Evolutionary conservation across 164 flowering plant genomes (phyloP).

Genomic region (Brasenia schreberi): DNA sequence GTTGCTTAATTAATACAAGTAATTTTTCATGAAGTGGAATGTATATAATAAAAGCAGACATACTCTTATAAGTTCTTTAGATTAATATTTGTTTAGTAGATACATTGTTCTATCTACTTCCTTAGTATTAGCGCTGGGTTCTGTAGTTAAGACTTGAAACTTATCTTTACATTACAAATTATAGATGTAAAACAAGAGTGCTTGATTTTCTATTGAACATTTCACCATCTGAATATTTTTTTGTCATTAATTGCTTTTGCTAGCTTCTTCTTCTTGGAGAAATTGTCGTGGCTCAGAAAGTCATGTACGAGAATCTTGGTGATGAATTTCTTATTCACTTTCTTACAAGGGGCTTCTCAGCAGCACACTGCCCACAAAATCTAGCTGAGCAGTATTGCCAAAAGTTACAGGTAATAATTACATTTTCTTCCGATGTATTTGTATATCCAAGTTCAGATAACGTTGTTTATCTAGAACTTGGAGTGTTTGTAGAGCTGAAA

Average conservation of each 20-base stretch:
- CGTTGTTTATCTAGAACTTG: not conserved
- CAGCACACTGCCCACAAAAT: slow-evolving; percentile 69
- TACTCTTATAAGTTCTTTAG: too few relatives aligned
- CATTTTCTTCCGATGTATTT: not conserved
- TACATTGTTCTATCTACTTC: too few relatives aligned
- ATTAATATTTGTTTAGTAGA: too few relatives aligned
- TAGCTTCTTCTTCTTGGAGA: slow-evolving; percentile 89
- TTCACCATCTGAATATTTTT: not conserved
- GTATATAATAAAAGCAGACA: too few relatives aligned
- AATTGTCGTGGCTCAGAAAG: slow-evolving; percentile 79
- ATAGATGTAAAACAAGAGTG: too few relatives aligned
- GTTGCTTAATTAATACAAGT: too few relatives aligned
- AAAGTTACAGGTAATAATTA: slow-evolving; percentile 64
- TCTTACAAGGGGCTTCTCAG: slow-evolving; percentile 50
- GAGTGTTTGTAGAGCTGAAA: not conserved
- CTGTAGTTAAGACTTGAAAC: too few relatives aligned
- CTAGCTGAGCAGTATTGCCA: slow-evolving; percentile 72
- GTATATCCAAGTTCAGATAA: not conserved
- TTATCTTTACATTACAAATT: too few relatives aligned
- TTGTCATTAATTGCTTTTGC: not conserved
- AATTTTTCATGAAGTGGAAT: too few relatives aligned
- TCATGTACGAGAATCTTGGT: slow-evolving; percentile 96
- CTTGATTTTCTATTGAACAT: not conserved
- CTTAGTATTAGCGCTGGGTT: too few relatives aligned
- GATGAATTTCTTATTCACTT: slow-evolving; percentile 62